These are phyloP conservation scores for Heritiera fomes DNA, from an alignment of 345 rosid species.

Conservation along the genomic window DNA sequence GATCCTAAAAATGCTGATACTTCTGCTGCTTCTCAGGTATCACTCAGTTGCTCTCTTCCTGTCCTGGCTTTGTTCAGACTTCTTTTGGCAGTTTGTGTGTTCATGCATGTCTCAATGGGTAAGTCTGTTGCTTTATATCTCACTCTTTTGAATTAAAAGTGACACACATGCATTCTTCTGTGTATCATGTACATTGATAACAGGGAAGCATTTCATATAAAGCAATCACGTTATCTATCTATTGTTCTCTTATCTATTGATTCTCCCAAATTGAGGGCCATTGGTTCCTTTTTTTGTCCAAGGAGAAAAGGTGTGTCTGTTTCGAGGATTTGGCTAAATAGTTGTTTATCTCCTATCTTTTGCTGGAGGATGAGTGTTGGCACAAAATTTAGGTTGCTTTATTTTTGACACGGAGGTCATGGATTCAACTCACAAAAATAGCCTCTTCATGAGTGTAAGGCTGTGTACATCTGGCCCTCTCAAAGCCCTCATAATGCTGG, in stretches of 20 bases:
- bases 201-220: not conserved
- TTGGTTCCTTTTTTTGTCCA: not conserved
- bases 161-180: not conserved
- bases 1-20: constrained; percentile 61
- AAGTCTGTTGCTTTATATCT: not conserved
- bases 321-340: not conserved
- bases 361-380: not conserved
- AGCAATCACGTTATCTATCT: not conserved
- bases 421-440: not conserved
- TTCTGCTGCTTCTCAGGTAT: constrained; percentile 62
- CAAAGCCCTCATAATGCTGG: not conserved
- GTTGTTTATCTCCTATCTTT: not conserved
- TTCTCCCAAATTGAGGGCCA: not conserved
- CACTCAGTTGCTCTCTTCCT: constrained; percentile 9
- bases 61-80: not conserved
- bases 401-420: constrained; percentile 7
- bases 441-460: too few species aligned
- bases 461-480: not conserved
- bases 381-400: not conserved
- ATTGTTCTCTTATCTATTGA: not conserved
- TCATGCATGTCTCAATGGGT: not conserved
- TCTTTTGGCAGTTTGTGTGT: not conserved
- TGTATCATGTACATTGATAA: not conserved
- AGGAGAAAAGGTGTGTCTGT: not conserved
- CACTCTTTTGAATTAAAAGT: not conserved